Conservation (phyloP, 164 flowering plant genomes). For the Stephania cephalantha region DNA sequence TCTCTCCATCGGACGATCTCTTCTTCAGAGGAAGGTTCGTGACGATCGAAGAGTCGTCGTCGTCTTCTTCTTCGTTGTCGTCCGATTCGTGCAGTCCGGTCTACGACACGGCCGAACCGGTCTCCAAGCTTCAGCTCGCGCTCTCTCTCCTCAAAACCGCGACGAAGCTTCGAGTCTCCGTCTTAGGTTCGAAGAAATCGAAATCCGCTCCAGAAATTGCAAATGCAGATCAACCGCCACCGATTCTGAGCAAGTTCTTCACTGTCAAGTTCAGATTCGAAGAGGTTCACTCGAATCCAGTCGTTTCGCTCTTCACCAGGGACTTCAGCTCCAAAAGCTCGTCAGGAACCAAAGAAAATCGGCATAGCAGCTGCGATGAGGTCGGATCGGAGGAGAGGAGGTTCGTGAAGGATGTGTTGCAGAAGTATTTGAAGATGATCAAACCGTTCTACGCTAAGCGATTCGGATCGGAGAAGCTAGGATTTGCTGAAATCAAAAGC, state of each 20-base stretch:
- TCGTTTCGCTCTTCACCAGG: constrained; percentile 55
- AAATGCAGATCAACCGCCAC: background rate
- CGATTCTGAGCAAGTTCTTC: background rate
- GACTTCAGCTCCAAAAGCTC: constrained; percentile 36
- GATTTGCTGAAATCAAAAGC: constrained; percentile 38
- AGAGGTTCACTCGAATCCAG: constrained; percentile 51
- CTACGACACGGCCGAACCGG: background rate
- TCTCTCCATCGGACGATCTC: background rate
- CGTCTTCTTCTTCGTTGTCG: too few species aligned
- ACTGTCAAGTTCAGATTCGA: constrained; percentile 66
- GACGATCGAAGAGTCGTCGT: background rate
- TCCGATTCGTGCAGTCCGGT: background rate
- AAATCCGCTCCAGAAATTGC: background rate
- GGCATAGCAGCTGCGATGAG: constrained; percentile 21
- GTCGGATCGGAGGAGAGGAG: constrained; percentile 31
- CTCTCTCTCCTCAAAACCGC: background rate
- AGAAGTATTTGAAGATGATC: constrained; percentile 68
- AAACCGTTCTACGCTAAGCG: constrained; percentile 65
- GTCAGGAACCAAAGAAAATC: constrained; percentile 15
- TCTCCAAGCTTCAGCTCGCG: background rate
- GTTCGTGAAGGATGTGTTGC: constrained; percentile 53
- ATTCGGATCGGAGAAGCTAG: constrained; percentile 48
- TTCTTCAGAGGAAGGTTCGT: background rate
- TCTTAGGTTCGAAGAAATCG: background rate
- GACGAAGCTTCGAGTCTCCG: background rate